Base-by-base conservation (phyloP, 1,284 basidiomycete species). In the Veloboletus limbatus region DNA sequence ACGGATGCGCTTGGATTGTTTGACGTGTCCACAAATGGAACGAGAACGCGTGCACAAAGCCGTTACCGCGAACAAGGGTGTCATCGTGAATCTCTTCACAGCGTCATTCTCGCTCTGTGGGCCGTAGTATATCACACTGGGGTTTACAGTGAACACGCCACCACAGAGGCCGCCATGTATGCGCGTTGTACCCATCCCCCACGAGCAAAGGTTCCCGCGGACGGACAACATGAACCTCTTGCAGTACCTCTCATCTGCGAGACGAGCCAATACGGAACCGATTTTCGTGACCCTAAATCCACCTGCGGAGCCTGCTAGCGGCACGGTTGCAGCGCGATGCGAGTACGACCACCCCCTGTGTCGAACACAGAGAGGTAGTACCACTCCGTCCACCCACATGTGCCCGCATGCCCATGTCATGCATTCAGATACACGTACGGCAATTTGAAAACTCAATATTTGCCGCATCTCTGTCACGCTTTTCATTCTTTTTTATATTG, bases 251-350 rank as follows among this genome's bases (percentile, higher is more conserved):
- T 66, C 80, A 1, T n/a, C n/a, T n/a, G n/a, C n/a, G n/a, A n/a
- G n/a, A 75, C 79, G 51, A 49, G 67, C 2, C 67, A 69, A 28
- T 76, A 82, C 58, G 88, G 88, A n/a, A 2, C 80, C 79, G 0
- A 76, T 92, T 6, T 72, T 91, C n/a, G 82, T 88, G 6, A 92
- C 90, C 3, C 75, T 89, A 47, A 90, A 89, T 63, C 80, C 87
- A 3, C 83, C 81, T 0, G 78, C 81, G 54, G 77, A 81, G 45
- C 81, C 85, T n/a, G 68, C 72, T 6, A 60, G 69, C 2, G 67
- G 69, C 16, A 76, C 71, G 18, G 63, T 78, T 5, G 65, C 75
- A 20, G 79, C 79, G 2, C 65, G 73, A 40, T 88, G 77, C 68
- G 59, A 68, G 26, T 92, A 91, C 66, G 77, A 82, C 35, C 89